phyloP scores from a whole-genome alignment of 441 rosid species.

The Gossypium trilobum region DNA sequence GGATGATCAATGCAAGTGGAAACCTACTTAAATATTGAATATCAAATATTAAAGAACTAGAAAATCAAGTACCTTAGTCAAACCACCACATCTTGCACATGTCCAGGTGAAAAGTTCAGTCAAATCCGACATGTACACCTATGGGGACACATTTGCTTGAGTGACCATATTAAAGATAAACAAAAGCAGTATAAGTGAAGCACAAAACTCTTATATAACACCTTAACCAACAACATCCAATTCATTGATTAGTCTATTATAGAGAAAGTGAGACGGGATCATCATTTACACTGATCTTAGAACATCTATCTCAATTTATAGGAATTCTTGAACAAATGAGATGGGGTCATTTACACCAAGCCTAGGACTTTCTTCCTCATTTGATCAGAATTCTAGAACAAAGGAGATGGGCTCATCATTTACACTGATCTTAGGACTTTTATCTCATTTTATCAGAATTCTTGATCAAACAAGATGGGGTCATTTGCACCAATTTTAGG shows the following conservation, averaged over 20 bases:
- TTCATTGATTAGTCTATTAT: background rate
- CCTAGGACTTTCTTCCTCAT: background rate
- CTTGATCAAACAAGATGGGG: background rate
- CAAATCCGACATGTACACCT: constrained; percentile 35
- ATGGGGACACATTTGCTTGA: constrained; percentile 23
- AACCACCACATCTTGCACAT: background rate
- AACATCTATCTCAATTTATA: too few relatives aligned
- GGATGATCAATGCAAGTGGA: background rate
- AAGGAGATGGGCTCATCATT: background rate
- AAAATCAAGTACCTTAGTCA: background rate
- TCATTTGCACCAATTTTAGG: background rate
- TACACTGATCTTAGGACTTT: background rate
- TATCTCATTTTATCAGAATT: background rate
- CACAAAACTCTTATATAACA: background rate
- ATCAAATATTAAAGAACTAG: background rate
- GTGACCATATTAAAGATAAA: background rate
- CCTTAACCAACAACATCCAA: background rate
- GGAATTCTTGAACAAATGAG: background rate
- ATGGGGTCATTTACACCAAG: background rate
- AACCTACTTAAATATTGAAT: background rate
- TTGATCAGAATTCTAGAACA: background rate
- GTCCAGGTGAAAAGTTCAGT: background rate
- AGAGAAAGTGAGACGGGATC: background rate
- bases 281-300: too few relatives aligned
- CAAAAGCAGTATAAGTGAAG: background rate